Evolutionary conservation across 23 red algal genomes (phyloP).

Genomic region (Cyanidium caldarium): DNA sequence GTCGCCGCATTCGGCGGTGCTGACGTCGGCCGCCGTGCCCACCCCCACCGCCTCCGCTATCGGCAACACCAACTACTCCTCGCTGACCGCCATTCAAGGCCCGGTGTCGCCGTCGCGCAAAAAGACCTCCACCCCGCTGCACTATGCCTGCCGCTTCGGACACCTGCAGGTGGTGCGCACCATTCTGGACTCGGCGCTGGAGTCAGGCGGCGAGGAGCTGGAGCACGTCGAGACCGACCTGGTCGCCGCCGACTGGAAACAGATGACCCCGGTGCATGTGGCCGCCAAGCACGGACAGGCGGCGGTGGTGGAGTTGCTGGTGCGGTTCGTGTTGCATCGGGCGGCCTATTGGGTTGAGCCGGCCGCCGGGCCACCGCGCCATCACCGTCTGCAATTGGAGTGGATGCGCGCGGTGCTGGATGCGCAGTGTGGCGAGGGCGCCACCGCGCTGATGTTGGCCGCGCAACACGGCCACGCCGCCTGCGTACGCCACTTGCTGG

Average conservation of each 20-base stretch:
- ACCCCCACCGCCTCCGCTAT: neutral
- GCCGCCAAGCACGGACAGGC: constrained; percentile 1
- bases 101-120: neutral
- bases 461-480: neutral
- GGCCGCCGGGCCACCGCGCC: too few relatives aligned
- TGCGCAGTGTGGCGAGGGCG: neutral
- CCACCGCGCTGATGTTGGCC: neutral
- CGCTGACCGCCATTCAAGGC: neutral
- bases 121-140: constrained; percentile 1
- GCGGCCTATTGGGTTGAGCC: neutral
- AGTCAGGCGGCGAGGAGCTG: neutral
- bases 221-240: neutral
- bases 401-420: neutral
- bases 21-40: neutral
- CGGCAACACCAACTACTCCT: constrained; percentile 3
- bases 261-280: neutral
- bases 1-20: neutral
- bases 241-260: constrained; percentile 2
- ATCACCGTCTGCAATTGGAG: too few relatives aligned
- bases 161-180: neutral
- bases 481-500: constrained; percentile 3
- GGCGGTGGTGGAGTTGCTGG: neutral
- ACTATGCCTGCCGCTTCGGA: neutral
- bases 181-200: neutral
- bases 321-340: neutral